Evolutionary conservation across 768 basidiomycete genomes (phyloP).

Genomic region (Rhizopogon vulgaris): DNA sequence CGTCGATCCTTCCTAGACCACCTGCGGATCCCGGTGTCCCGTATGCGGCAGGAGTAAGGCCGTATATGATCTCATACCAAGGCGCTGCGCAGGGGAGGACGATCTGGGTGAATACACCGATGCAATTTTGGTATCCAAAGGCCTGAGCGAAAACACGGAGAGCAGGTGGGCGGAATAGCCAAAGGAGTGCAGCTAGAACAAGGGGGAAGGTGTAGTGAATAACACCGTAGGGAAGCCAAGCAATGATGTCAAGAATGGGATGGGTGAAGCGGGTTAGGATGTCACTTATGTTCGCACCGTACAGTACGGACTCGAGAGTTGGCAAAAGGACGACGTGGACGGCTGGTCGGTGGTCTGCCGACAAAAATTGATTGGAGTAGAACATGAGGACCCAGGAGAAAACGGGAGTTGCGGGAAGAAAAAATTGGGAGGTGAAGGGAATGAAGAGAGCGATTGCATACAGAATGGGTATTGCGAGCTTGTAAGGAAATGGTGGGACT

Average conservation of each 20-base stretch:
- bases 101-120: constrained; percentile 84
- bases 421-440: constrained; percentile 87
- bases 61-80: constrained; percentile 97
- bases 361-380: constrained; percentile 85
- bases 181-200: constrained; percentile 77
- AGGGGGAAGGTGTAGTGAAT: constrained; percentile 86
- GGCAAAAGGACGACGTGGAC: constrained; percentile 93
- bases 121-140: constrained; percentile 91
- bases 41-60: constrained; percentile 93
- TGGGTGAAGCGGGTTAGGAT: constrained; percentile 94
- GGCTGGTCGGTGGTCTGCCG: constrained; percentile 63
- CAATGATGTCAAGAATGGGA: constrained; percentile 84
- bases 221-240: constrained; percentile 97
- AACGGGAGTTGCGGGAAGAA: constrained; percentile 82
- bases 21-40: constrained; percentile 88
- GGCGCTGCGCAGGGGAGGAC: constrained; percentile 90
- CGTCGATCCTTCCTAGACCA: constrained; percentile 88
- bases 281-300: constrained; percentile 97
- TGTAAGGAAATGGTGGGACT: constrained; percentile 61
- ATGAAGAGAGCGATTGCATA: constrained; percentile 67
- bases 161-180: constrained; percentile 82
- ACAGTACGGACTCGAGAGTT: constrained; percentile 89
- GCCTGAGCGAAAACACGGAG: constrained; percentile 81
- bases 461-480: constrained; percentile 70
- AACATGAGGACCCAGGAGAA: constrained; percentile 83